These are phyloP conservation scores for Blastobotrys mokoenaii DNA, from an alignment of 805 yeast genomes.

Conservation along the genomic window DNA sequence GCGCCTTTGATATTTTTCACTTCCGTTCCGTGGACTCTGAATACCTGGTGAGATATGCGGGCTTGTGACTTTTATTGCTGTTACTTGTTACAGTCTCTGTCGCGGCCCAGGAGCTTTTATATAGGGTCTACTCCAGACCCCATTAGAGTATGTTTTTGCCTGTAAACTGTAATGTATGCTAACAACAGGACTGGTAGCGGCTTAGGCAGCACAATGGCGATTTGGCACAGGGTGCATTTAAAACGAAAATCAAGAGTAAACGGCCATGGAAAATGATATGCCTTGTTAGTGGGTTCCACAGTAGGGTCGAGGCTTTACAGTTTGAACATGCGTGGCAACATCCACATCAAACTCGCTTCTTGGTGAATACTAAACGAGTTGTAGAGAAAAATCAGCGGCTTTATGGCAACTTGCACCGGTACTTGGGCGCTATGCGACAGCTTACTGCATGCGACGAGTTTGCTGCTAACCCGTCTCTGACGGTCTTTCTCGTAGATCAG, in stretches of 20 bases:
- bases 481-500: too few relatives aligned
- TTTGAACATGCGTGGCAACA: conserved; percentile 87
- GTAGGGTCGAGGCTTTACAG: conserved; percentile 59
- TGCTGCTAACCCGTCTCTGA: too few relatives aligned
- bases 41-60: too few relatives aligned
- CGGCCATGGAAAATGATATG: conserved; percentile 70
- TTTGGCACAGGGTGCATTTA: conserved; percentile 55
- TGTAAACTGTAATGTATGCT: conserved; percentile 1
- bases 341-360: conserved; percentile 54
- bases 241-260: conserved; percentile 47
- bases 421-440: too few relatives aligned
- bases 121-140: conserved; percentile 84
- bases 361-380: conserved; percentile 34
- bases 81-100: conserved; percentile 54
- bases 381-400: conserved; percentile 18
- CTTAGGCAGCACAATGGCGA: conserved; percentile 76
- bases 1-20: neutral
- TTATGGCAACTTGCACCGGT: neutral
- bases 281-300: conserved; percentile 64
- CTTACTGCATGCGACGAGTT: too few relatives aligned
- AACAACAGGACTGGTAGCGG: conserved; percentile 29
- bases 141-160: conserved; percentile 28
- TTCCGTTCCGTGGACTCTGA: neutral
- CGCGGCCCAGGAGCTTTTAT: conserved; percentile 53
- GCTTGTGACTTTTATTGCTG: conserved; percentile 51